phyloP scores from a whole-genome alignment of 106 monocot species.

The Hemerocallis citrina region DNA sequence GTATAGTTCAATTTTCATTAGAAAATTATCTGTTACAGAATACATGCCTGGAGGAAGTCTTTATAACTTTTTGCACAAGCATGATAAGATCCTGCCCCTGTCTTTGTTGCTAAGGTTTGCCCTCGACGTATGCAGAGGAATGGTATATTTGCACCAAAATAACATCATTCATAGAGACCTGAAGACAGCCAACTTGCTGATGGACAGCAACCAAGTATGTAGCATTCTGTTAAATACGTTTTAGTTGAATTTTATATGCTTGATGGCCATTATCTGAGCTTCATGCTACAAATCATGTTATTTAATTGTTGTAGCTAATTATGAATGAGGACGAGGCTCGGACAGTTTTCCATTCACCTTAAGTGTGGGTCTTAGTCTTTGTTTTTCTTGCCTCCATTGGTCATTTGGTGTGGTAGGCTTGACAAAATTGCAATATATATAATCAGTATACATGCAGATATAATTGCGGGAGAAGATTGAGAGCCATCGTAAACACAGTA shows the following conservation, averaged over 20 bases:
- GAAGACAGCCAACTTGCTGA: constrained; percentile 47
- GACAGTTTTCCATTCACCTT: too few species aligned
- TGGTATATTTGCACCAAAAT: constrained; percentile 49
- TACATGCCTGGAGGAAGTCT: constrained; percentile 46
- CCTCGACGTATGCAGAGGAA: constrained; percentile 43
- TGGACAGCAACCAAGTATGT: constrained; percentile 24
- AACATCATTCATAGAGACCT: constrained; percentile 48
- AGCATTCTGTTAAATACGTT: background rate
- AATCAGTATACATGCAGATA: too few species aligned
- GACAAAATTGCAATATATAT: too few species aligned
- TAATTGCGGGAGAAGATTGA: too few species aligned
- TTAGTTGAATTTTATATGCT: background rate
- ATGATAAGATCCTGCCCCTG: constrained; percentile 13
- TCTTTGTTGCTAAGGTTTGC: constrained; percentile 30
- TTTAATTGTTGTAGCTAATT: too few species aligned
- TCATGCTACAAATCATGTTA: too few species aligned
- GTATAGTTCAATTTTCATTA: constrained; percentile 1
- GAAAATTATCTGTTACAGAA: constrained; percentile 18
- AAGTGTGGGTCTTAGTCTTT: too few species aligned
- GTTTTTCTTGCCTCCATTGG: too few species aligned
- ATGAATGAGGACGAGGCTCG: too few species aligned
- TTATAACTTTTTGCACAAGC: constrained; percentile 35
- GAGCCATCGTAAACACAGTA: too few species aligned
- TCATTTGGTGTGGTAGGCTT: too few species aligned
- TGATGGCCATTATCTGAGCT: too few species aligned